Evolutionary conservation across 305 asterid species (phyloP).

Genomic region (Rubia balearica): DNA sequence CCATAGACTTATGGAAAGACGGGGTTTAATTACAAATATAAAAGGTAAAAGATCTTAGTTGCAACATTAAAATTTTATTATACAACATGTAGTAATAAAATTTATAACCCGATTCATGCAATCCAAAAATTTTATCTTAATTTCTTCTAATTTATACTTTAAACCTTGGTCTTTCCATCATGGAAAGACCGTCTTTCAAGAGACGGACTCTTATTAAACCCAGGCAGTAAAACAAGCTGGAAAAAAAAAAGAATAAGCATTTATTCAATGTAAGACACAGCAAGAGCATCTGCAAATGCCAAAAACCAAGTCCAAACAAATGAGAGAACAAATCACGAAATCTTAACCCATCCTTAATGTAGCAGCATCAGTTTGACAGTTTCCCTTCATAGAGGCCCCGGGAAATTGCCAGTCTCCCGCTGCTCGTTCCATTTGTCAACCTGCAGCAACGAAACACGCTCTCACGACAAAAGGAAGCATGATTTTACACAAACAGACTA

Average conservation of each 20-base stretch:
- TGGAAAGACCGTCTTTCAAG: too few species aligned
- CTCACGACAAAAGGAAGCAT: neutral
- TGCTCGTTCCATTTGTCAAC: slow-evolving; percentile 80
- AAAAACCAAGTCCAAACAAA: slow-evolving; percentile 6
- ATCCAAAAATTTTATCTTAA: too few species aligned
- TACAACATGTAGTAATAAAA: too few species aligned
- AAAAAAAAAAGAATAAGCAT: neutral
- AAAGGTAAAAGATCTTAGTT: too few species aligned
- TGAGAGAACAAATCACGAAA: neutral
- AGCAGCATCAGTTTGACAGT: too few species aligned
- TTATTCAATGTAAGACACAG: neutral
- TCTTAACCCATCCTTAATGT: slow-evolving; percentile 6
- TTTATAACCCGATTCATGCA: too few species aligned
- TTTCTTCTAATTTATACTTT: too few species aligned
- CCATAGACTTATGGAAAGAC: too few species aligned
- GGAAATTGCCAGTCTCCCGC: slow-evolving; percentile 76
- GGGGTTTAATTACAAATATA: too few species aligned
- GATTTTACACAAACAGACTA: neutral
- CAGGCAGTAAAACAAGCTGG: neutral
- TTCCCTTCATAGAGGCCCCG: slow-evolving; percentile 57
- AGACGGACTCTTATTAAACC: neutral
- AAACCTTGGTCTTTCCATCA: too few species aligned
- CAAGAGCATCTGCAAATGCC: neutral
- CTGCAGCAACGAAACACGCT: slow-evolving; percentile 22
- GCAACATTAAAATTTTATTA: too few species aligned